Conservation (phyloP, 1,139 yeast species). For the Pichia sp. region DNA sequence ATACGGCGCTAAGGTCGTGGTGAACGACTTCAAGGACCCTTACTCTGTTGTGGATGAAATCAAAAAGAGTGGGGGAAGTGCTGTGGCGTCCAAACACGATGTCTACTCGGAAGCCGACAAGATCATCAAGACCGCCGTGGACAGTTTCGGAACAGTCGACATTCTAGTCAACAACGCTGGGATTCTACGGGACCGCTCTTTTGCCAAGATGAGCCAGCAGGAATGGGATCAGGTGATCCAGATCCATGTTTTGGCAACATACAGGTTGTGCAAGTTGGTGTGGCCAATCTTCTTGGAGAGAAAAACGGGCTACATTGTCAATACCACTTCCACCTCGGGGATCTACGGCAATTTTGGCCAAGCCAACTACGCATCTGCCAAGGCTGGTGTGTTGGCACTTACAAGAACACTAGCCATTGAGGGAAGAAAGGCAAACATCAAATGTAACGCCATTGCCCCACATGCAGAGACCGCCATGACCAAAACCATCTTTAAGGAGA, state of each 20-base stretch:
- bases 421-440: conserved; percentile 75
- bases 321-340: conserved; percentile 93
- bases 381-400: conserved; percentile 82
- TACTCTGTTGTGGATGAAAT: conserved; percentile 73
- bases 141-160: conserved; percentile 79
- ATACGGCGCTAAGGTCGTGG: conserved; percentile 93
- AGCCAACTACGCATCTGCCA: conserved; percentile 92
- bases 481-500: conserved; percentile 70
- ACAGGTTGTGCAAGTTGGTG: conserved; percentile 78
- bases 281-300: conserved; percentile 87
- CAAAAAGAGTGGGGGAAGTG: conserved; percentile 66
- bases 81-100: conserved; percentile 79
- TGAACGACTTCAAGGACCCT: conserved; percentile 84
- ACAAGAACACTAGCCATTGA: conserved; percentile 84
- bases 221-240: conserved; percentile 82
- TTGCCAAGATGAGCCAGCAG: conserved; percentile 74
- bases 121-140: conserved; percentile 74
- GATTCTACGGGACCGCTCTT: conserved; percentile 85
- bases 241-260: conserved; percentile 83
- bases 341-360: conserved; percentile 98
- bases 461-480: conserved; percentile 99
- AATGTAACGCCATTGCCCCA: conserved; percentile 85
- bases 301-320: conserved; percentile 76
- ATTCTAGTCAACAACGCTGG: conserved; percentile 92
- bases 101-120: conserved; percentile 73